Percentiles rank a stretch among this genome's conserved stretches.
phyloP scores from a whole-genome alignment of 352 stramenopile species.

The Pythium dissotocum region DNA sequence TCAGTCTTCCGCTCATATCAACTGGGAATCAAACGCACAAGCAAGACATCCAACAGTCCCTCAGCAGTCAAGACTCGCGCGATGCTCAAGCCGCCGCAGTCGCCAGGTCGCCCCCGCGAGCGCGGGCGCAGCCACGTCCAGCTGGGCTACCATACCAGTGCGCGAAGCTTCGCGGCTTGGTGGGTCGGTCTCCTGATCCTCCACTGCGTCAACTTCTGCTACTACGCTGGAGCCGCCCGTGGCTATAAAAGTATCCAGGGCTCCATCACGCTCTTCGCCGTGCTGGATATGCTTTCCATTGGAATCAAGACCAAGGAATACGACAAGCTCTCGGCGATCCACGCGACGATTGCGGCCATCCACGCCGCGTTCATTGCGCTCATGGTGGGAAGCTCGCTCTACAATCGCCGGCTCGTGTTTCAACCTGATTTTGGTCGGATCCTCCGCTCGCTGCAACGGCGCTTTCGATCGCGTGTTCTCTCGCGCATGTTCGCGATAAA shows the following conservation, averaged over 20 bases:
- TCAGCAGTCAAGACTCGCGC: no score
- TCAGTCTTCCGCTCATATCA: no score
- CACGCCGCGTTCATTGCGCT: not conserved
- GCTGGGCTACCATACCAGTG: no score
- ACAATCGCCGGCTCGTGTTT: not conserved
- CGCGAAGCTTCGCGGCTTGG: not conserved
- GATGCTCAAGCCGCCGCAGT: no score
- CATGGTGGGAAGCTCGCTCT: not conserved
- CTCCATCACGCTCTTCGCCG: not conserved
- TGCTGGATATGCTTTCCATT: slow-evolving; percentile 1
- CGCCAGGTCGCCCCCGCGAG: no score
- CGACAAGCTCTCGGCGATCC: not conserved
- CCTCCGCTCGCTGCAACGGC: no score
- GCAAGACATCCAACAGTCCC: no score
- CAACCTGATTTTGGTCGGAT: not conserved
- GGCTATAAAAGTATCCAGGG: not conserved
- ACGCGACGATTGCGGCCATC: not conserved
- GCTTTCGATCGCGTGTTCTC: no score
- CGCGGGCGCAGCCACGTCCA: no score
- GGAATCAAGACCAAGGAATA: not conserved
- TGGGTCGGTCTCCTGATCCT: slow-evolving; percentile 4
- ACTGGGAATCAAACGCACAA: no score
- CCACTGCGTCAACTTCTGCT: not conserved
- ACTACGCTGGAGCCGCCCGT: not conserved
- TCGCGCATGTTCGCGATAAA: no score